Percentiles rank a stretch among this genome's conserved stretches.
Conservation (phyloP, 331 rosid genomes). For the Ulmus americana region DNA sequence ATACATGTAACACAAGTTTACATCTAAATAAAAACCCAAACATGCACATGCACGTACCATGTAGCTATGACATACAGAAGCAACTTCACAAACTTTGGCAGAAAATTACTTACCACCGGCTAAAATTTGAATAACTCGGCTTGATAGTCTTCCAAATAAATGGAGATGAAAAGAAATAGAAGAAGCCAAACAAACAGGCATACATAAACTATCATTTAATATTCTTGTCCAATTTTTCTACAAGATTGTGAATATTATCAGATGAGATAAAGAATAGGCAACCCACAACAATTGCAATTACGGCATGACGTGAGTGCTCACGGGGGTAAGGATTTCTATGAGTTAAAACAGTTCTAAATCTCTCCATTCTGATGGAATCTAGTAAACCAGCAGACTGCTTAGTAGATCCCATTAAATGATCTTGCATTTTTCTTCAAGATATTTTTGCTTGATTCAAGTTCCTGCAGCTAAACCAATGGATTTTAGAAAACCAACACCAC, state of each 20-base stretch:
- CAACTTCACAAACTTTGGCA: conserved; percentile 2
- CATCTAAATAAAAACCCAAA: conserved; percentile 1
- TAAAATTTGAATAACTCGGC: conserved; percentile 96
- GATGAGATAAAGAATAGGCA: conserved; percentile 96
- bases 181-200: conserved; percentile 78
- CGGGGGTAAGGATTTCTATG: conserved; percentile 88
- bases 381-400: conserved; percentile 52
- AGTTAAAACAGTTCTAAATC: conserved; percentile 79
- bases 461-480: conserved; percentile 24
- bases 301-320: conserved; percentile 96
- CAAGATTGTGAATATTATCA: conserved; percentile 81
- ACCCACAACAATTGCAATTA: conserved; percentile 88
- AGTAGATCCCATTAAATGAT: conserved; percentile 44
- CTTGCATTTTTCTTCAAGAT: conserved; percentile 14
- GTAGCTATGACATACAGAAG: neutral
- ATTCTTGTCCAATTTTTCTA: conserved; percentile 89
- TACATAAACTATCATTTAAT: conserved; percentile 97
- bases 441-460: conserved; percentile 15
- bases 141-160: conserved; percentile 92
- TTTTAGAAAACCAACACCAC: conserved; percentile 27
- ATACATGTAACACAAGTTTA: neutral
- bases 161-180: conserved; percentile 97
- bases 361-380: conserved; percentile 78
- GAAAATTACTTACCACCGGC: conserved; percentile 75
- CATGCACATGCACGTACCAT: neutral